Percentiles rank a stretch among this genome's conserved stretches.
Conservation (phyloP, 75 land plant species). For the Picea sitchensis region DNA sequence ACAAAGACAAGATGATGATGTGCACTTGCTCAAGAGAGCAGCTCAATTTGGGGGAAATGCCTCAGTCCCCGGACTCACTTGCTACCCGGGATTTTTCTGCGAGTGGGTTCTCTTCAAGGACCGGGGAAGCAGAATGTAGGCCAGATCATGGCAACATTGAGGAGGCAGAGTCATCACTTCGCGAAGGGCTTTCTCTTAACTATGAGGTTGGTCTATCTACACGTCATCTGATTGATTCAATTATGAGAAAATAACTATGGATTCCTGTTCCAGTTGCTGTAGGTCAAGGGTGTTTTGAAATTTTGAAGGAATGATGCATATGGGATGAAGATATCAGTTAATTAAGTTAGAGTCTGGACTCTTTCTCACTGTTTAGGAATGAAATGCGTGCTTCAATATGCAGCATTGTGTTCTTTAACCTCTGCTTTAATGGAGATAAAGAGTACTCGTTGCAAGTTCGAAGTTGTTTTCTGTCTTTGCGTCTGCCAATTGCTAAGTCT, state of each 20-base stretch:
- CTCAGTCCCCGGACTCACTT: slow-evolving; percentile 44
- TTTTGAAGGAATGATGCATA: background rate
- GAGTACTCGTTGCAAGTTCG: no score
- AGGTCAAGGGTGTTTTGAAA: background rate
- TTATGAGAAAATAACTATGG: background rate
- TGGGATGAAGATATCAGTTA: background rate
- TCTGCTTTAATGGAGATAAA: no score
- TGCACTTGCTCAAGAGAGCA: slow-evolving; percentile 60
- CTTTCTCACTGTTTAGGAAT: background rate
- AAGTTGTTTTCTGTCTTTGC: no score
- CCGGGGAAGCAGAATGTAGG: slow-evolving; percentile 51
- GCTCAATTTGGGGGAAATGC: slow-evolving; percentile 29
- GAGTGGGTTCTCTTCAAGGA: slow-evolving; percentile 63
- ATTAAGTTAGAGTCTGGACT: background rate
- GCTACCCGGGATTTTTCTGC: slow-evolving; percentile 53
- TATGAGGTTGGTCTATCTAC: slow-evolving; percentile 58
- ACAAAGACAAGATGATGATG: slow-evolving; percentile 42
- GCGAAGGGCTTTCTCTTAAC: slow-evolving; percentile 74
- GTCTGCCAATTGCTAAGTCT: background rate
- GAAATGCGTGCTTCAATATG: background rate
- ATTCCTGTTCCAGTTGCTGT: background rate
- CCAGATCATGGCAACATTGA: slow-evolving; percentile 73
- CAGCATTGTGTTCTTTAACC: no score
- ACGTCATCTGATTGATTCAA: background rate
- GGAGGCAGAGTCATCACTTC: slow-evolving; percentile 89